Evolutionary conservation across 345 rosid species (phyloP).

Genomic region (Acer saccharum): DNA sequence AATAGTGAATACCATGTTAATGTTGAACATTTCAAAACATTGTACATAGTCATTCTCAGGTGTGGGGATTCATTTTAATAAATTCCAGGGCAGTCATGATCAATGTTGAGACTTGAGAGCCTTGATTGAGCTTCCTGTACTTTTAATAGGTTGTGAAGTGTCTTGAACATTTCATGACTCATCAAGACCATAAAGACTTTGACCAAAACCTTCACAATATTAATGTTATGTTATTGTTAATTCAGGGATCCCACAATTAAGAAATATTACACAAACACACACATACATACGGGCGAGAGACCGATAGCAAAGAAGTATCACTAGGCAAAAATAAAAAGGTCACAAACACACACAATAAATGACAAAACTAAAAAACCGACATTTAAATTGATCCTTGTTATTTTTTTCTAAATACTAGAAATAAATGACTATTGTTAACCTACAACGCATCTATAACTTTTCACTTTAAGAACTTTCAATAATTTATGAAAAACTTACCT

Average conservation of each 20-base stretch:
- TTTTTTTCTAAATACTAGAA: not conserved
- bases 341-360: not conserved
- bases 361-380: not conserved
- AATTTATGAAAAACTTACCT: slow-evolving; percentile 46
- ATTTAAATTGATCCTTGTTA: not conserved
- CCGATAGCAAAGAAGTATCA: not conserved
- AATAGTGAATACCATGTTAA: too few species aligned
- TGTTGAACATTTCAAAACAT: too few species aligned
- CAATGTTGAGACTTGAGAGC: too few species aligned
- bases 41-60: too few species aligned
- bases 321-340: not conserved
- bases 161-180: not conserved
- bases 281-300: not conserved
- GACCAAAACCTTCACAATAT: not conserved
- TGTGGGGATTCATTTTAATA: too few species aligned
- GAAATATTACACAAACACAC: not conserved
- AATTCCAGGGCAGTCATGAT: too few species aligned
- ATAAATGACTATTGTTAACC: not conserved
- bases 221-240: too few species aligned
- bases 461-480: not conserved
- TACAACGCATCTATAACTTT: not conserved
- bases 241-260: not conserved
- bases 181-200: not conserved
- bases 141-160: not conserved
- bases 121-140: too few species aligned